phyloP scores from a whole-genome alignment of 2,329 filamentous ascomycete species.

The Neospermospora avenae region DNA sequence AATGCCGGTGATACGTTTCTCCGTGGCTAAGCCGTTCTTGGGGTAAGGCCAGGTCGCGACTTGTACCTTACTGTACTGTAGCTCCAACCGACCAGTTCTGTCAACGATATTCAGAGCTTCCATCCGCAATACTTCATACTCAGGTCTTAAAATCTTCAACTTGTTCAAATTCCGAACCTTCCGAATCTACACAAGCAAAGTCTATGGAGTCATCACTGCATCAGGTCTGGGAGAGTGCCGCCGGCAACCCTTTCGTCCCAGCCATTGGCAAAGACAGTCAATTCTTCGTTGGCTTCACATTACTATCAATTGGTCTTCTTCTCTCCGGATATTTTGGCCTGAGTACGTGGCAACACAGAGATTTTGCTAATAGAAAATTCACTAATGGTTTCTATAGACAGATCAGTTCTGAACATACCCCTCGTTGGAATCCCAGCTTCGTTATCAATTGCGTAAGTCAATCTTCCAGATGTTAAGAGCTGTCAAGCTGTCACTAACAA shows the following conservation, averaged over 20 bases:
- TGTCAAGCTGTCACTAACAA: conserved; percentile 16
- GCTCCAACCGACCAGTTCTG: too few relatives aligned
- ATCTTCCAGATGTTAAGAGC: neutral
- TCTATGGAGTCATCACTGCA: conserved; percentile 79
- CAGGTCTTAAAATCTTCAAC: neutral
- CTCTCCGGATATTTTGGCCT: conserved; percentile 79
- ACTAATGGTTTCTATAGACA: conserved; percentile 54
- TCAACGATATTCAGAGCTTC: neutral
- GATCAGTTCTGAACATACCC: conserved; percentile 72
- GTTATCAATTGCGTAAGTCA: conserved; percentile 77
- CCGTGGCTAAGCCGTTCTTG: conserved; percentile 14
- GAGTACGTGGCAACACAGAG: conserved; percentile 53
- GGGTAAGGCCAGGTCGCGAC: conserved; percentile 24
- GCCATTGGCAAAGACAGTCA: conserved; percentile 77
- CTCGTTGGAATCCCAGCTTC: conserved; percentile 83
- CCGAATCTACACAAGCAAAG: conserved; percentile 18
- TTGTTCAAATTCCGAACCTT: neutral
- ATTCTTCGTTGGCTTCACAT: conserved; percentile 73
- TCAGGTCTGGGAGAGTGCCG: conserved; percentile 91
- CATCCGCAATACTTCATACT: neutral
- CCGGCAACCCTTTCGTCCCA: conserved; percentile 80
- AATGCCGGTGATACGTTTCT: conserved; percentile 14
- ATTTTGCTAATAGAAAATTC: neutral
- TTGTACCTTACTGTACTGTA: neutral
- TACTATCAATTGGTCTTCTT: conserved; percentile 69